A percentile compares a stretch with the other conserved stretches of the same genome.
These are phyloP conservation scores for Nidularia sp. DNA, from an alignment of 768 basidiomycete genomes.

Conservation along the genomic window DNA sequence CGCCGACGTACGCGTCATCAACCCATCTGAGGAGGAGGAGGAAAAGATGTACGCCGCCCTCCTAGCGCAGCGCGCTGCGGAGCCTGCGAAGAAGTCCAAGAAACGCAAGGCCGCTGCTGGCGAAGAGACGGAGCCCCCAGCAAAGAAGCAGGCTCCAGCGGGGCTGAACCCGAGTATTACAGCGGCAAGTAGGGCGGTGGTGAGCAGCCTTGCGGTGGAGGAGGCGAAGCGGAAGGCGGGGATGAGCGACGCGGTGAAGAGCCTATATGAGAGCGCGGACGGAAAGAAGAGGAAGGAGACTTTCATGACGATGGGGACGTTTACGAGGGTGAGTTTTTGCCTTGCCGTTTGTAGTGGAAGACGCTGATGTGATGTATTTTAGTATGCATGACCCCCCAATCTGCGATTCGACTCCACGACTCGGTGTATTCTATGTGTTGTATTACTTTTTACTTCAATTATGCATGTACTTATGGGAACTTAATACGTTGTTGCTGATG, in stretches of 20 bases:
- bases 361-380: background rate
- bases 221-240: conserved; percentile 78
- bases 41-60: conserved; percentile 51
- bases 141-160: conserved; percentile 46
- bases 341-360: background rate
- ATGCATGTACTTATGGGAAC: too few relatives aligned
- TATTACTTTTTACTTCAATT: too few relatives aligned
- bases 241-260: conserved; percentile 87
- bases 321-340: conserved; percentile 68
- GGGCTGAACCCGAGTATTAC: conserved; percentile 49
- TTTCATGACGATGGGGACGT: conserved; percentile 90
- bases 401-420: too few relatives aligned
- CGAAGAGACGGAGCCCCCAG: conserved; percentile 34
- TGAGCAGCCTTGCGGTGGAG: conserved; percentile 69
- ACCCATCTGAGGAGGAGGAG: conserved; percentile 68
- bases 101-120: conserved; percentile 47
- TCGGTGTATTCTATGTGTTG: too few relatives aligned
- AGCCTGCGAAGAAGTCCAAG: conserved; percentile 56
- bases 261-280: conserved; percentile 58
- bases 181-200: conserved; percentile 61
- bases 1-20: conserved; percentile 59
- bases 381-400: conserved; percentile 13
- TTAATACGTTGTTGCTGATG: too few relatives aligned
- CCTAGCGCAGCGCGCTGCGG: conserved; percentile 51
- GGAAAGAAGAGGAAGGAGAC: conserved; percentile 70